Percentiles rank a stretch among this genome's conserved stretches.
phyloP scores from a whole-genome alignment of 805 yeast genomes.

The Kurtzmaniella fragi region DNA sequence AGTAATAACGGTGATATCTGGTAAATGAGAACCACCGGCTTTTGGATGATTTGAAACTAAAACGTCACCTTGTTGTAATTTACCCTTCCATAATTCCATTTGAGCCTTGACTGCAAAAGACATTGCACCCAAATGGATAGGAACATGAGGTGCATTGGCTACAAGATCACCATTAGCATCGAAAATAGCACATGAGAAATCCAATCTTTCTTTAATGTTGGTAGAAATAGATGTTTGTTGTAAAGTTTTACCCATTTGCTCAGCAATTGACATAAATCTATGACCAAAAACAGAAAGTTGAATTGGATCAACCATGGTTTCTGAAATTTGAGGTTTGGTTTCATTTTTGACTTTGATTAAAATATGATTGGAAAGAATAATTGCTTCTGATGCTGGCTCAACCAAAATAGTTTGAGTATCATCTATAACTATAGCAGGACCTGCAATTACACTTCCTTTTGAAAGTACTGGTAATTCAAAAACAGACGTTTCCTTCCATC shows the following conservation, averaged over 20 bases:
- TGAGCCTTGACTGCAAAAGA: slow-evolving; percentile 40
- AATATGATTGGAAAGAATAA: slow-evolving; percentile 23
- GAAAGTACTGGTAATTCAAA: slow-evolving; percentile 17
- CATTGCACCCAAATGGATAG: slow-evolving; percentile 45
- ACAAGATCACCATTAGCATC: slow-evolving; percentile 39
- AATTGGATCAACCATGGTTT: slow-evolving; percentile 27
- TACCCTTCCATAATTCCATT: slow-evolving; percentile 34
- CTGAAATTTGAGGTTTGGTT: slow-evolving; percentile 16
- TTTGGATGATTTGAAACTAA: slow-evolving; percentile 38
- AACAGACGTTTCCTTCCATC: slow-evolving; percentile 24
- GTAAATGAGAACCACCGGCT: slow-evolving; percentile 41
- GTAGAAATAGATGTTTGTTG: slow-evolving; percentile 44
- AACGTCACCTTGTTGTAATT: slow-evolving; percentile 37
- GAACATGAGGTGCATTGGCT: slow-evolving; percentile 43
- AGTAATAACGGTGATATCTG: slow-evolving; percentile 78
- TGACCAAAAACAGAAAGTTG: slow-evolving; percentile 39
- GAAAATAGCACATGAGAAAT: slow-evolving; percentile 42
- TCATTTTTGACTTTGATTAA: slow-evolving; percentile 25
- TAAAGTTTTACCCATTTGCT: slow-evolving; percentile 41
- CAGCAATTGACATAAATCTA: slow-evolving; percentile 35
- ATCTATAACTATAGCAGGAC: slow-evolving; percentile 33
- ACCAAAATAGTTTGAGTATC: slow-evolving; percentile 24
- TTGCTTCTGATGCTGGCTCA: slow-evolving; percentile 28
- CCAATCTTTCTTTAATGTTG: slow-evolving; percentile 41
- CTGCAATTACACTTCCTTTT: slow-evolving; percentile 16